These are phyloP conservation scores for Backusella circina DNA, from an alignment of 192 early-diverging fungal genomes.

Conservation along the genomic window DNA sequence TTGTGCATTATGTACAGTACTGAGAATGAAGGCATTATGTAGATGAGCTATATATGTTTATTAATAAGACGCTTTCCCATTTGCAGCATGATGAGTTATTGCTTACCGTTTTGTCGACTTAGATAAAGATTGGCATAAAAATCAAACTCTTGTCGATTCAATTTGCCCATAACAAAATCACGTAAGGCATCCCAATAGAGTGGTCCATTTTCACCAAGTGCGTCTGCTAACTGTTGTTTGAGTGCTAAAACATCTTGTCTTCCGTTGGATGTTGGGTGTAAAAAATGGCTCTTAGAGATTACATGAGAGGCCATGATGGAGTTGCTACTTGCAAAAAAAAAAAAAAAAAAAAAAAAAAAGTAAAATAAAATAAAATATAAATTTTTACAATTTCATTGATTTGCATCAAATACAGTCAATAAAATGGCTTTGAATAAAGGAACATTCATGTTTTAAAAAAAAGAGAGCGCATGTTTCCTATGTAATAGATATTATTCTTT, in stretches of 20 bases:
- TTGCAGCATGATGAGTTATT: not conserved
- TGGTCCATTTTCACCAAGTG: slow-evolving; percentile 71
- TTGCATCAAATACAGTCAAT: too few species aligned
- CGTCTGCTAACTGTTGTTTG: slow-evolving; percentile 71
- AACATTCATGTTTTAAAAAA: too few species aligned
- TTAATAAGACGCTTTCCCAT: not conserved
- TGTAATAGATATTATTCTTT: too few species aligned
- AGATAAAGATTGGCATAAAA: slow-evolving; percentile 73
- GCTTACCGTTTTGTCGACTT: slow-evolving; percentile 43
- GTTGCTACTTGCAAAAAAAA: not conserved
- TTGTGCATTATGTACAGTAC: slow-evolving; percentile 76
- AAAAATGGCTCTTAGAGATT: slow-evolving; percentile 13
- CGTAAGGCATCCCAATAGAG: slow-evolving; percentile 71
- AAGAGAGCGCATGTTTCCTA: too few species aligned
- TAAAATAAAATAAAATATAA: not conserved
- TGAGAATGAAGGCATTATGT: slow-evolving; percentile 76
- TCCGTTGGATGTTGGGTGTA: slow-evolving; percentile 39
- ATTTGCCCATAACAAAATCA: slow-evolving; percentile 72
- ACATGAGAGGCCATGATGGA: not conserved
- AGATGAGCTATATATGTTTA: slow-evolving; percentile 37
- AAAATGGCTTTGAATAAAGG: too few species aligned
- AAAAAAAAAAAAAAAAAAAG: not conserved
- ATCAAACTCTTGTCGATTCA: slow-evolving; percentile 77
- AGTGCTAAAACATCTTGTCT: slow-evolving; percentile 49
- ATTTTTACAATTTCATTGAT: too few species aligned